Conservation (phyloP, 257 asterid genomes). For the Gentiana macrophylla region DNA sequence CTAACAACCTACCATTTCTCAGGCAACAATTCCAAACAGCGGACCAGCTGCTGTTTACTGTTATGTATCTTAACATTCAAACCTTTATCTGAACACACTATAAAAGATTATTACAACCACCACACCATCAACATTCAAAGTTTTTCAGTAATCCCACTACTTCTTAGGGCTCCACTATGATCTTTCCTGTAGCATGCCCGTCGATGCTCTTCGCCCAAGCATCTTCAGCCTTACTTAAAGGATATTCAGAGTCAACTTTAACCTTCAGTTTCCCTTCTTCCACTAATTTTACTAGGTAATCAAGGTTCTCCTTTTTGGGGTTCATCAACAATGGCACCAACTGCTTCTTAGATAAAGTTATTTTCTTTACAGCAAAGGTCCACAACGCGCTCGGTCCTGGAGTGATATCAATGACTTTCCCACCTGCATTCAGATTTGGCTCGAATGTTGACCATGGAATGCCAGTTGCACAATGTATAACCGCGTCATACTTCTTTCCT, state of each 20-base stretch:
- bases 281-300: constrained; percentile 38
- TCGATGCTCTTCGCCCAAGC: constrained; percentile 51
- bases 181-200: constrained; percentile 75
- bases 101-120: too few species aligned
- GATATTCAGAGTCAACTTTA: constrained; percentile 33
- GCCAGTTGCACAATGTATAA: constrained; percentile 42
- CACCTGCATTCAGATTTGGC: constrained; percentile 31
- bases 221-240: constrained; percentile 39
- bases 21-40: constrained; percentile 33
- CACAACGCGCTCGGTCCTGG: constrained; percentile 33
- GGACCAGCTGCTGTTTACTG: constrained; percentile 1
- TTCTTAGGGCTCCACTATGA: constrained; percentile 31
- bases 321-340: constrained; percentile 21
- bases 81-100: too few species aligned
- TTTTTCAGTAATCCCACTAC: too few species aligned
- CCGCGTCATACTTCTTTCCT: constrained; percentile 48
- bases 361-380: constrained; percentile 29
- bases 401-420: constrained; percentile 45
- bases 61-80: too few species aligned
- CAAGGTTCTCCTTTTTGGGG: constrained; percentile 27
- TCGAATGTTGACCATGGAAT: constrained; percentile 52
- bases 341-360: constrained; percentile 39
- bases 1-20: constrained; percentile 4
- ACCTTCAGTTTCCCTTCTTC: constrained; percentile 59
- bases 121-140: too few species aligned